These are phyloP conservation scores for Fusarium haematococcum DNA, from an alignment of 2,329 filamentous ascomycete genomes.

Conservation along the genomic window DNA sequence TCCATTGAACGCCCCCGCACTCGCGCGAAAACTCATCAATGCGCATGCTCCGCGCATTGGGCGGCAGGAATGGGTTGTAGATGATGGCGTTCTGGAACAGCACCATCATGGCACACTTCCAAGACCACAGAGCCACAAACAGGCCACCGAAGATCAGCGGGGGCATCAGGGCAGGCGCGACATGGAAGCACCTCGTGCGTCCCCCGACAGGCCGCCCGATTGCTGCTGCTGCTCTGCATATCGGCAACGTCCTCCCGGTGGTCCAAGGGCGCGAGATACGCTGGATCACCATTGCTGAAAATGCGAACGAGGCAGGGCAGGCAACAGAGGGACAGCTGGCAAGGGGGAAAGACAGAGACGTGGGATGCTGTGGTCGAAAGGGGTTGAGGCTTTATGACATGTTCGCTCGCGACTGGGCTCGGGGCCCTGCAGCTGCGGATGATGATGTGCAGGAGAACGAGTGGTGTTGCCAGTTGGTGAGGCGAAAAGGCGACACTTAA, in stretches of 20 bases:
- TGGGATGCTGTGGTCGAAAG: slow-evolving; percentile 29
- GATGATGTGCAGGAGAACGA: slow-evolving; percentile 25
- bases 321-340: slow-evolving; percentile 19
- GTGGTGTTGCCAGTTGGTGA: slow-evolving; percentile 32
- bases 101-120: slow-evolving; percentile 80
- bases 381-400: slow-evolving; percentile 42
- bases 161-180: slow-evolving; percentile 65
- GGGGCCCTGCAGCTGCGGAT: slow-evolving; percentile 32
- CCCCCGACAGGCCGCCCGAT: slow-evolving; percentile 17
- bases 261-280: slow-evolving; percentile 34
- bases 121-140: slow-evolving; percentile 72
- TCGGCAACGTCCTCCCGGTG: slow-evolving; percentile 20
- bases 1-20: slow-evolving; percentile 74
- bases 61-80: slow-evolving; percentile 82
- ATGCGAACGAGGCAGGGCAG: not conserved
- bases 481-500: slow-evolving; percentile 16
- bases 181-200: slow-evolving; percentile 44
- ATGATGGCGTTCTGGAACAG: slow-evolving; percentile 85
- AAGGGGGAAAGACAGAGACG: slow-evolving; percentile 20
- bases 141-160: slow-evolving; percentile 76
- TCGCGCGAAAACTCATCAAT: slow-evolving; percentile 71
- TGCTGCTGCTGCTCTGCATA: slow-evolving; percentile 2
- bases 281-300: slow-evolving; percentile 40
- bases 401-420: slow-evolving; percentile 46
- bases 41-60: slow-evolving; percentile 74